These are phyloP conservation scores for Aspergillus asperescens DNA, from an alignment of 495 filamentous ascomycete genomes.

Conservation along the genomic window DNA sequence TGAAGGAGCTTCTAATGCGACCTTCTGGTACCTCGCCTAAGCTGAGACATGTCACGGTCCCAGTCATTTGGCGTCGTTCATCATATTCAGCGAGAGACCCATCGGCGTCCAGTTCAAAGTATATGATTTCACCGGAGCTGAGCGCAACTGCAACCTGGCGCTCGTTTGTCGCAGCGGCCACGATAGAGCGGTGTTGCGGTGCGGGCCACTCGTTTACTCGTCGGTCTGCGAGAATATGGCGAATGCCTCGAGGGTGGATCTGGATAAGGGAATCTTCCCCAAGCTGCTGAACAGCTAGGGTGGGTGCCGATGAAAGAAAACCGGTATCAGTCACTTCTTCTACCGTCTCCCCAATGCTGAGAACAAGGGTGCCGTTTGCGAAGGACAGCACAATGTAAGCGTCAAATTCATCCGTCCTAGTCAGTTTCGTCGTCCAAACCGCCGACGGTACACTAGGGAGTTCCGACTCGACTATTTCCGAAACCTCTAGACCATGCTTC, in stretches of 20 bases:
- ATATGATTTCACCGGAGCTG: conserved; percentile 92
- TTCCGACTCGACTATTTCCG: conserved; percentile 89
- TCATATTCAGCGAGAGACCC: conserved; percentile 90
- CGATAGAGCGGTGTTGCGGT: conserved; percentile 88
- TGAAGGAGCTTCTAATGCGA: conserved; percentile 73
- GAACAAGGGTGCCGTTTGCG: conserved; percentile 68
- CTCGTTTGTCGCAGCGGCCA: conserved; percentile 91
- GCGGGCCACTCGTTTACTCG: conserved; percentile 91
- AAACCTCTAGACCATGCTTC: conserved; percentile 87
- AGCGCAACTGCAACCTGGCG: conserved; percentile 89
- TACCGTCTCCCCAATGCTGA: conserved; percentile 93
- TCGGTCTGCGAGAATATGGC: conserved; percentile 75
- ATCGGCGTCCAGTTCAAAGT: conserved; percentile 94
- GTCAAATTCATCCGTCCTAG: conserved; percentile 77
- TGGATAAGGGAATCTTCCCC: conserved; percentile 91
- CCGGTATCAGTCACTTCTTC: conserved; percentile 92
- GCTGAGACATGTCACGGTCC: conserved; percentile 89
- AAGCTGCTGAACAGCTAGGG: conserved; percentile 86
- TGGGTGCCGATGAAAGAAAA: conserved; percentile 79
- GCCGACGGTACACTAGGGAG: conserved; percentile 78
- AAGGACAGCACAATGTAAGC: conserved; percentile 70
- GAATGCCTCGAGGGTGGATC: conserved; percentile 90
- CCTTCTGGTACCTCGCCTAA: conserved; percentile 93
- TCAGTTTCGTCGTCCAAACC: conserved; percentile 93
- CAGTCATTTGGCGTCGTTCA: conserved; percentile 90